These are phyloP conservation scores for Pyronema domesticum DNA, from an alignment of 495 filamentous ascomycete species.

Conservation along the genomic window DNA sequence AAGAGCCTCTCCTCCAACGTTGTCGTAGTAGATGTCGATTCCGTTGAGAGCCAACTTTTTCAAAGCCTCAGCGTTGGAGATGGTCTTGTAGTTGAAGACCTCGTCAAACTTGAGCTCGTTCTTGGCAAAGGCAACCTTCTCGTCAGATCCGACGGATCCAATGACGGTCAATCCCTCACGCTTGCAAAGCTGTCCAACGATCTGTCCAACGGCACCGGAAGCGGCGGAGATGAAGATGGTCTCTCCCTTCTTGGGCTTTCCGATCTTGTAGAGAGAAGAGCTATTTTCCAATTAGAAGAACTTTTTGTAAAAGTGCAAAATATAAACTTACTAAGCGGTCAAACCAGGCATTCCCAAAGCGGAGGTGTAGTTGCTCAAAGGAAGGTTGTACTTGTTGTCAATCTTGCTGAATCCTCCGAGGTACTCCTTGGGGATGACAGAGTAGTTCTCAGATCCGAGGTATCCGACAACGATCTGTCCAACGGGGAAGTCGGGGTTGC, in stretches of 20 bases:
- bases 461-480: slow-evolving; percentile 50
- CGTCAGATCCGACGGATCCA: slow-evolving; percentile 38
- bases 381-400: slow-evolving; percentile 44
- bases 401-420: slow-evolving; percentile 29
- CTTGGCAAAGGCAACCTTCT: slow-evolving; percentile 34
- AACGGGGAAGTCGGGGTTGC: slow-evolving; percentile 38
- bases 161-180: slow-evolving; percentile 73
- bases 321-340: slow-evolving; percentile 43
- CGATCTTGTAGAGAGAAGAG: slow-evolving; percentile 63
- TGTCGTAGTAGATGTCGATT: slow-evolving; percentile 89
- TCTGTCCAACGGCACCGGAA: slow-evolving; percentile 64
- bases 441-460: slow-evolving; percentile 47
- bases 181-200: slow-evolving; percentile 76
- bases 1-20: slow-evolving; percentile 78
- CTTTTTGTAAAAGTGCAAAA: neutral
- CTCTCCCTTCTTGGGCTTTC: slow-evolving; percentile 70
- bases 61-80: slow-evolving; percentile 51
- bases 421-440: slow-evolving; percentile 21
- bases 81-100: slow-evolving; percentile 48
- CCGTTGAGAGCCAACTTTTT: slow-evolving; percentile 60
- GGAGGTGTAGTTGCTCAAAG: slow-evolving; percentile 47
- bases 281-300: neutral
- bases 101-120: slow-evolving; percentile 35
- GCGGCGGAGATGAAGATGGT: slow-evolving; percentile 74
- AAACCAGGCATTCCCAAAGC: slow-evolving; percentile 76